Evolutionary conservation across 2,329 filamentous ascomycete genomes (phyloP).

Genomic region (Cordyceps militaris): DNA sequence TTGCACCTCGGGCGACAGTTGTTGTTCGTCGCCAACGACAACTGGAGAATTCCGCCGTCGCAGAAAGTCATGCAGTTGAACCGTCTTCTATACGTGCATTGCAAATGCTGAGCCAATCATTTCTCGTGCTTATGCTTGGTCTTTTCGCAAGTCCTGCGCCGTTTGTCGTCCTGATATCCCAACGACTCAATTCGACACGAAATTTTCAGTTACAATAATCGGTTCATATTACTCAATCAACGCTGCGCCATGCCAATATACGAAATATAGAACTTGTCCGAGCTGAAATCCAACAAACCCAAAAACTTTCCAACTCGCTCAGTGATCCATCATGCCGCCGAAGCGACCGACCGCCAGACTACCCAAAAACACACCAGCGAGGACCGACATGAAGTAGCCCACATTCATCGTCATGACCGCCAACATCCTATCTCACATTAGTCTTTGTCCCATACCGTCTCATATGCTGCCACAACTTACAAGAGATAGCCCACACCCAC

Average conservation of each 20-base stretch:
- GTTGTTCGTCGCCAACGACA: too few relatives aligned
- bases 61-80: too few relatives aligned
- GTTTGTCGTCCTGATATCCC: too few relatives aligned
- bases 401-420: slow-evolving; percentile 87
- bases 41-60: too few relatives aligned
- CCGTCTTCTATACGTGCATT: too few relatives aligned
- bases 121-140: too few relatives aligned
- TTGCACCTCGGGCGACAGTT: too few relatives aligned
- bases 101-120: too few relatives aligned
- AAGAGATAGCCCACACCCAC: slow-evolving; percentile 77
- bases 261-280: neutral
- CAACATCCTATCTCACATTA: slow-evolving; percentile 63
- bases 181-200: neutral
- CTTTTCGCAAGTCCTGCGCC: too few relatives aligned
- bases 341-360: slow-evolving; percentile 75
- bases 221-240: neutral
- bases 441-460: neutral
- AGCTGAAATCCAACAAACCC: neutral
- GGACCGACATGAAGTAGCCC: slow-evolving; percentile 75
- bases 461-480: slow-evolving; percentile 47
- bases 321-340: slow-evolving; percentile 41
- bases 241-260: neutral
- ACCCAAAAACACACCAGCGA: slow-evolving; percentile 76
- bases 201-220: neutral
- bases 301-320: neutral